phyloP scores from a whole-genome alignment of 768 basidiomycete genomes.

The Agaricus subrufescens region DNA sequence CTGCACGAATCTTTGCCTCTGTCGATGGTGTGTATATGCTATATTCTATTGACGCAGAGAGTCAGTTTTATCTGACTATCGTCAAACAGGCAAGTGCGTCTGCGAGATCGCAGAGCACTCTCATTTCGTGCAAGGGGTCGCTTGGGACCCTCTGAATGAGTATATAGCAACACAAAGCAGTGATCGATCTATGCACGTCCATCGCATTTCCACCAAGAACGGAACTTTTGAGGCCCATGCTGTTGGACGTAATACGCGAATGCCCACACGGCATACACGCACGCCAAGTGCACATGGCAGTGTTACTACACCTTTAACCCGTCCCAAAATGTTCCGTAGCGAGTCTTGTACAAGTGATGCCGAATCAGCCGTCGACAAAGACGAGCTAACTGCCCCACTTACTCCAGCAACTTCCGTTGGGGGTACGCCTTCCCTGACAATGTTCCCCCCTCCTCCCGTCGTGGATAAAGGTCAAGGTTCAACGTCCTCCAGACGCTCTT shows the following conservation, averaged over 20 bases:
- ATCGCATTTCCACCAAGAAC: slow-evolving; percentile 73
- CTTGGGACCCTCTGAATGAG: slow-evolving; percentile 97
- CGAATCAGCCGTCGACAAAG: slow-evolving; percentile 46
- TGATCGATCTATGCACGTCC: slow-evolving; percentile 94
- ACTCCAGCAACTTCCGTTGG: slow-evolving; percentile 68
- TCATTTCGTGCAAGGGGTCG: slow-evolving; percentile 97
- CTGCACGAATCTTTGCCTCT: slow-evolving; percentile 77
- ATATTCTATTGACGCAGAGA: neutral
- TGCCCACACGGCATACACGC: slow-evolving; percentile 65
- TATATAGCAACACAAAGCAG: slow-evolving; percentile 97
- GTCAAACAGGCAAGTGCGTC: slow-evolving; percentile 69
- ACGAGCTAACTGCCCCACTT: slow-evolving; percentile 35
- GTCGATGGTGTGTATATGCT: slow-evolving; percentile 54
- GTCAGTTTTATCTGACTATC: slow-evolving; percentile 9
- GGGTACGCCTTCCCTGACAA: slow-evolving; percentile 57
- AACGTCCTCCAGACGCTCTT: slow-evolving; percentile 55
- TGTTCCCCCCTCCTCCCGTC: slow-evolving; percentile 66
- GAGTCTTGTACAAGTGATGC: slow-evolving; percentile 75
- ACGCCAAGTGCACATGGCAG: slow-evolving; percentile 58
- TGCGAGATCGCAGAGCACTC: slow-evolving; percentile 90
- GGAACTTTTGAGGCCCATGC: slow-evolving; percentile 89
- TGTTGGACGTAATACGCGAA: slow-evolving; percentile 81
- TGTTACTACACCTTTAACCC: slow-evolving; percentile 24
- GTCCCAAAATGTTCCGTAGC: slow-evolving; percentile 59
- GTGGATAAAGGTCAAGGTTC: slow-evolving; percentile 28